These are phyloP conservation scores for Trametes polyzona DNA, from an alignment of 1,284 basidiomycete genomes.

Conservation along the genomic window DNA sequence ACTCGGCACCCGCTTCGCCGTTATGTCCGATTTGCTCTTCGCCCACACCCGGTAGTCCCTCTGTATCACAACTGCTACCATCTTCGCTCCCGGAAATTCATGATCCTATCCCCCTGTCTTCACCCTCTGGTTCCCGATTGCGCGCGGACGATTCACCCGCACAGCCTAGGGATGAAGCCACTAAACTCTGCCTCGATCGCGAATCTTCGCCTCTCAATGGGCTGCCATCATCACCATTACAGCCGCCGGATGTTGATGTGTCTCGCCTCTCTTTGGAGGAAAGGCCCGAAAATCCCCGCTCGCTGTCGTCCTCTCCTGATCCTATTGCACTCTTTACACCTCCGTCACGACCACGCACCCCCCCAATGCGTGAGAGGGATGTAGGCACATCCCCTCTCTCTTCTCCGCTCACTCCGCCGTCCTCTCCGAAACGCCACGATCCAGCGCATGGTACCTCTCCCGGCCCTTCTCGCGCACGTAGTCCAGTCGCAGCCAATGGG, in stretches of 20 bases:
- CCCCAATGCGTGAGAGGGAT: not conserved
- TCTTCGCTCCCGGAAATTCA: not conserved
- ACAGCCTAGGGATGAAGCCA: no score
- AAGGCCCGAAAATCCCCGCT: constrained; percentile 7
- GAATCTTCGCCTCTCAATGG: no score
- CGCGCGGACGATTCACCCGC: no score
- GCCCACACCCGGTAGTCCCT: not conserved
- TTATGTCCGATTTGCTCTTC: no score
- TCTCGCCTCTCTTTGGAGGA: not conserved
- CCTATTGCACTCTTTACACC: constrained; percentile 21
- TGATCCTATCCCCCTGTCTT: not conserved
- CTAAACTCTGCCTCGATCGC: no score
- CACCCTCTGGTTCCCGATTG: no score
- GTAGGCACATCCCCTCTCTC: not conserved
- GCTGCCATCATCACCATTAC: no score
- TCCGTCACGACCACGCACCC: not conserved
- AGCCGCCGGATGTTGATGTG: not conserved
- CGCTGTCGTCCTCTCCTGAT: constrained; percentile 18
- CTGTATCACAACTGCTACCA: not conserved
- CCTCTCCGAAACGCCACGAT: constrained; percentile 4
- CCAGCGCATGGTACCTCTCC: not conserved
- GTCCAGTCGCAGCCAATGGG: not conserved
- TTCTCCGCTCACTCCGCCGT: constrained; percentile 22
- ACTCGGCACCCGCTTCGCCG: not conserved
- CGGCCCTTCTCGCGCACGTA: not conserved